phyloP scores from a whole-genome alignment of 805 yeast genomes.

The Sungouiella thailandica region DNA sequence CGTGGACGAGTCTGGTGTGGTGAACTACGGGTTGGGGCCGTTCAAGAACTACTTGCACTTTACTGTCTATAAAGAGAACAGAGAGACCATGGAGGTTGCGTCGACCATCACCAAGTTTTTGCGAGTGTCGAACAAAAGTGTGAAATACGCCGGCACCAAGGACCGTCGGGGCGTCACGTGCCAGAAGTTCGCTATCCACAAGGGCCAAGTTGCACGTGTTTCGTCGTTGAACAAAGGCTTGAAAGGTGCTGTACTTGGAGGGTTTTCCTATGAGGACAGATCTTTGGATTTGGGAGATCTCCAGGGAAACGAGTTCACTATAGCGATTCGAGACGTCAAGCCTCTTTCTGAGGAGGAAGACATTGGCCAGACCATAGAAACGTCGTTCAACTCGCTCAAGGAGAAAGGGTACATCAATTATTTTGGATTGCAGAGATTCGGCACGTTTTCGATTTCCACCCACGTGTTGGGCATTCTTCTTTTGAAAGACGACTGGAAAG shows the following conservation, averaged over 20 bases:
- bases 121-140: conserved; percentile 62
- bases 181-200: conserved; percentile 68
- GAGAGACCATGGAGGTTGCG: conserved; percentile 96
- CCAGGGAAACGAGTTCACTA: conserved; percentile 81
- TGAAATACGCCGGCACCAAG: conserved; percentile 91
- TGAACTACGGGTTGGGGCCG: conserved; percentile 72
- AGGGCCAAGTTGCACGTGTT: conserved; percentile 68
- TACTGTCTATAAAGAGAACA: conserved; percentile 85
- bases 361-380: conserved; percentile 43
- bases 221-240: conserved; percentile 70
- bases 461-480: conserved; percentile 77
- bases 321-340: conserved; percentile 73
- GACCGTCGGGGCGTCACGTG: conserved; percentile 95
- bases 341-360: conserved; percentile 26
- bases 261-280: conserved; percentile 60
- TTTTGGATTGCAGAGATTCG: conserved; percentile 98
- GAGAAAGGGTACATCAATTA: conserved; percentile 84
- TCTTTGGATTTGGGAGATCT: conserved; percentile 77
- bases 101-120: conserved; percentile 66
- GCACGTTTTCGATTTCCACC: conserved; percentile 90
- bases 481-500: conserved; percentile 69
- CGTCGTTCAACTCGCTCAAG: conserved; percentile 53
- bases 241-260: conserved; percentile 75
- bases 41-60: conserved; percentile 66
- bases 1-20: conserved; percentile 46